Conservation (phyloP, 2,329 filamentous ascomycete species). For the Neofusicoccum cordaticola region DNA sequence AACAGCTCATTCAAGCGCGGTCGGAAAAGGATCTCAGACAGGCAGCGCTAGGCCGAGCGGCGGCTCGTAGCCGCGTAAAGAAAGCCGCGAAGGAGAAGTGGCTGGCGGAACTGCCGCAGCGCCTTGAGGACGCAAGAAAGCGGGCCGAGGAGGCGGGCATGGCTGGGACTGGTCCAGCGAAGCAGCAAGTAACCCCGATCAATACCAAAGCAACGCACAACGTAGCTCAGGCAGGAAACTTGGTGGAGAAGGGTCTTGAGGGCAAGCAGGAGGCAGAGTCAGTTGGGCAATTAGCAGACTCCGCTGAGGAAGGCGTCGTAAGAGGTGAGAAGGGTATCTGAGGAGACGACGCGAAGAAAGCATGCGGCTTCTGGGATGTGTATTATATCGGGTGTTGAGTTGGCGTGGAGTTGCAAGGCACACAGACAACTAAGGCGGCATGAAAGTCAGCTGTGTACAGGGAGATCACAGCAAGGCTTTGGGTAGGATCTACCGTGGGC, state of each 20-base stretch:
- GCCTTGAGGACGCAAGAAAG: not conserved
- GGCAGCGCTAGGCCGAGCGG: conserved; percentile 33
- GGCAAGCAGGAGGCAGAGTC: conserved; percentile 1
- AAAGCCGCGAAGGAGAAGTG: not conserved
- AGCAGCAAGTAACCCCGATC: not conserved
- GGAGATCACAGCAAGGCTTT: not conserved
- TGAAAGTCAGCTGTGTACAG: not conserved
- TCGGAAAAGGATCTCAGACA: conserved; percentile 57
- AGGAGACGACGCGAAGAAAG: not conserved
- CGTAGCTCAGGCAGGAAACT: not conserved
- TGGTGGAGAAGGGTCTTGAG: not conserved
- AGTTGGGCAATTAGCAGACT: not conserved
- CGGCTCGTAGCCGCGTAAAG: not conserved
- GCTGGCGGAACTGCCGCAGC: not conserved
- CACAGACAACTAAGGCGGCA: not conserved
- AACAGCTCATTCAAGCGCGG: conserved; percentile 54
- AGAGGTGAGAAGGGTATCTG: conserved; percentile 3
- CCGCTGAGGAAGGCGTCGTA: not conserved
- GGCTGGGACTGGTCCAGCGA: not conserved
- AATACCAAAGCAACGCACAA: not conserved
- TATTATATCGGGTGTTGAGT: not conserved
- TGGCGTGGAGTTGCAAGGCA: not conserved
- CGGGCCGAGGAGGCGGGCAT: not conserved
- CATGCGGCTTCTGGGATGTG: not conserved
- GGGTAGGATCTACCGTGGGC: not conserved